phyloP scores from a whole-genome alignment of 495 filamentous ascomycete species.

The Viridothelium virens region DNA sequence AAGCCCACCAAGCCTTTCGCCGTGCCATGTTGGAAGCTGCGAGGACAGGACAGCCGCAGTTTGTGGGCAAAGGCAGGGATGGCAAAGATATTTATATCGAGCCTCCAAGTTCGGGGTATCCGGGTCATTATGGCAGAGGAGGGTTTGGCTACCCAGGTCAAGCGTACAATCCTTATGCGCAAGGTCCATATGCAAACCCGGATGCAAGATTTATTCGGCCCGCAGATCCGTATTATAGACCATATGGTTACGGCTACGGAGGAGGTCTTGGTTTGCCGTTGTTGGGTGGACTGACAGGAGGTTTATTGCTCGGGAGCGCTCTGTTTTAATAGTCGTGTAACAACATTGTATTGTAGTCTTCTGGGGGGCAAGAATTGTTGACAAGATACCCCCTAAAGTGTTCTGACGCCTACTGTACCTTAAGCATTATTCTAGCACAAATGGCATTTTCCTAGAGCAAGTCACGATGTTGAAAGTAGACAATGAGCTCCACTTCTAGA shows the following conservation, averaged over 20 bases:
- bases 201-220: constrained; percentile 42
- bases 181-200: constrained; percentile 37
- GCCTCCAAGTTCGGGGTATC: constrained; percentile 31
- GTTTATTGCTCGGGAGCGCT: constrained; percentile 36
- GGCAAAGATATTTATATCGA: constrained; percentile 44
- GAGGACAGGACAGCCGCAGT: constrained; percentile 42
- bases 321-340: constrained; percentile 22
- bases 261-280: constrained; percentile 36
- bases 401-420: no score
- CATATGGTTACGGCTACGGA: constrained; percentile 40
- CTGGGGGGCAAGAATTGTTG: background rate
- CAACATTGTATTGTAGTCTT: background rate
- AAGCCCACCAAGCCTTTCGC: constrained; percentile 34
- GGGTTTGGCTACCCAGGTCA: constrained; percentile 23
- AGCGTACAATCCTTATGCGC: constrained; percentile 39
- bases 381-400: no score
- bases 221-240: constrained; percentile 37
- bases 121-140: constrained; percentile 21
- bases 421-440: no score
- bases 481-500: no score
- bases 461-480: no score
- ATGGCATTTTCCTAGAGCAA: no score
- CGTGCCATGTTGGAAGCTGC: constrained; percentile 37
- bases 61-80: constrained; percentile 39
- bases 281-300: constrained; percentile 36